Evolutionary conservation across 2,329 filamentous ascomycete species (phyloP).

Genomic region (Pestalotiopsis sp.): DNA sequence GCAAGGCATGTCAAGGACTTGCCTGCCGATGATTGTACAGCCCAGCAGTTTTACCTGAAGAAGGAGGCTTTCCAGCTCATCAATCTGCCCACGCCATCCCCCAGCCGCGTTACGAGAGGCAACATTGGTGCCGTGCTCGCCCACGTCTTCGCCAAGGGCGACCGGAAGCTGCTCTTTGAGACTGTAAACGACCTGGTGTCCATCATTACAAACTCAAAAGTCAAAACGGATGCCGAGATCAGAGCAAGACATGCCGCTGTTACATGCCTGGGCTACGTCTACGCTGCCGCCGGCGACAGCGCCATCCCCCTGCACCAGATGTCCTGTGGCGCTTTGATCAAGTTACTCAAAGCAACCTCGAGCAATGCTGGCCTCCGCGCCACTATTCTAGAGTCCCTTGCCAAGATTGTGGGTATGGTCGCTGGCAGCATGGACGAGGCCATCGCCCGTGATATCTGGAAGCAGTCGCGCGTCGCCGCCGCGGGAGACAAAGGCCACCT

Average conservation of each 20-base stretch:
- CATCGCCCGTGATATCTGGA: conserved; percentile 90
- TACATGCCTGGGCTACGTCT: conserved; percentile 85
- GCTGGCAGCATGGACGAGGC: conserved; percentile 78
- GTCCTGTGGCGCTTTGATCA: conserved; percentile 72
- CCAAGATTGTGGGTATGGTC: conserved; percentile 77
- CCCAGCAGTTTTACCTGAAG: conserved; percentile 90
- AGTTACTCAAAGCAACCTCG: conserved; percentile 77
- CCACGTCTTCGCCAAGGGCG: conserved; percentile 80
- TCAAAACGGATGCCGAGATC: conserved; percentile 73
- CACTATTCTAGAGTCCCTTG: conserved; percentile 74
- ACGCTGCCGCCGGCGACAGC: conserved; percentile 90
- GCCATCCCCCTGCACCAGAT: conserved; percentile 81
- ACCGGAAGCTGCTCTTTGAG: conserved; percentile 90
- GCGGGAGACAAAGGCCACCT: conserved; percentile 80
- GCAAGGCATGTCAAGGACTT: conserved; percentile 78
- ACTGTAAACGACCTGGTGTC: conserved; percentile 85
- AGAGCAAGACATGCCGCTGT: conserved; percentile 85
- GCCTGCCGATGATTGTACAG: conserved; percentile 77
- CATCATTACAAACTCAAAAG: conserved; percentile 74
- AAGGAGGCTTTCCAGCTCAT: conserved; percentile 94
- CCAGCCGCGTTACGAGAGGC: conserved; percentile 86
- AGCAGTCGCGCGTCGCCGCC: conserved; percentile 78
- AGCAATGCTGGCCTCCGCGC: conserved; percentile 82
- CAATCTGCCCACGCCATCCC: conserved; percentile 77
- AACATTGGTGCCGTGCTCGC: conserved; percentile 85